Percentiles rank a stretch among this genome's conserved stretches.
Evolutionary conservation across 257 asterid genomes (phyloP).

Genomic region (Sherardia arvensis): DNA sequence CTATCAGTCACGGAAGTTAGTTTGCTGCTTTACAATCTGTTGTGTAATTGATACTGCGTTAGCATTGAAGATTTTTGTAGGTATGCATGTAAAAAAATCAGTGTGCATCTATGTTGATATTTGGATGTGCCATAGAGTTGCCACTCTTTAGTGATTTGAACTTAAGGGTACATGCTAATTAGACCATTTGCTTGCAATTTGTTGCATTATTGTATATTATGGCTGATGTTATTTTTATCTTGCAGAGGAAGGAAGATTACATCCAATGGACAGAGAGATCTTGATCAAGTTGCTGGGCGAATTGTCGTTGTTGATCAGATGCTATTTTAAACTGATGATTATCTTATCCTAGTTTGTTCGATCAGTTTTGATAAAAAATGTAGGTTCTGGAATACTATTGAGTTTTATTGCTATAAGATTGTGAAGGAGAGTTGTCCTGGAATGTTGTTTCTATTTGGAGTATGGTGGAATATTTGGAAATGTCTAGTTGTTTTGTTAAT

Average conservation of each 20-base stretch:
- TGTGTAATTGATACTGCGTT: not conserved
- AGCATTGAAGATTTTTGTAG: not conserved
- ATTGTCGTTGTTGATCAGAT: conserved; percentile 53
- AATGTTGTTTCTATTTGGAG: not conserved
- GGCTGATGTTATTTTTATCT: not conserved
- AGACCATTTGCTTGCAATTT: not conserved
- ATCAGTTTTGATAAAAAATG: conserved; percentile 14
- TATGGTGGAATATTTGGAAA: not conserved
- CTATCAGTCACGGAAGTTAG: not conserved
- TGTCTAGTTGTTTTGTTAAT: not conserved
- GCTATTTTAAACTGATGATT: conserved; percentile 20
- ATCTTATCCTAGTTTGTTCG: not conserved
- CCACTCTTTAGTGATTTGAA: not conserved
- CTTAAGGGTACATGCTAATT: not conserved
- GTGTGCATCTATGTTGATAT: too few species aligned
- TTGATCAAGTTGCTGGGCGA: conserved; percentile 82
- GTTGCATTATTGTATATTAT: too few species aligned
- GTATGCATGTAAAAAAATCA: too few species aligned
- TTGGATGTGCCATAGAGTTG: not conserved
- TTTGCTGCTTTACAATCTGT: not conserved
- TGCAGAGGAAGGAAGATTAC: conserved; percentile 79
- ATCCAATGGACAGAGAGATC: conserved; percentile 77
- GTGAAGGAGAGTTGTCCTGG: conserved; percentile 1
- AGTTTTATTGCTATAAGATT: not conserved
- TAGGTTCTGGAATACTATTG: conserved; percentile 5